These are phyloP conservation scores for Nannizziopsis barbatae DNA, from an alignment of 2,329 filamentous ascomycete species.

Conservation along the genomic window DNA sequence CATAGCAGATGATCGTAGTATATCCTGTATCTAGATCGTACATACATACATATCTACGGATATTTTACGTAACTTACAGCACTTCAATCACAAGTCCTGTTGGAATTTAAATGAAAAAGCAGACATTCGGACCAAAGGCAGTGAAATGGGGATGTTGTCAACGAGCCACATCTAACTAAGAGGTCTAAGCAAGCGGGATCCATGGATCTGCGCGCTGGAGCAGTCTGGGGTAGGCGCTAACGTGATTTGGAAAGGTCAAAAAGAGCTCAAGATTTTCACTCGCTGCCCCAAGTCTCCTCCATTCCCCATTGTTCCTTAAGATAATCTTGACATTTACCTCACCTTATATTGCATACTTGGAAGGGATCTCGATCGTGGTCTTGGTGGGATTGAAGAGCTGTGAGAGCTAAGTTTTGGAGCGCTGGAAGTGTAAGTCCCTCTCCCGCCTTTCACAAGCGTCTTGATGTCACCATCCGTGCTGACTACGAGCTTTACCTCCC, in stretches of 20 bases:
- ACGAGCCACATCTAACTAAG: not conserved
- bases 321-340: conserved; percentile 7
- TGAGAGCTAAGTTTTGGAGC: conserved; percentile 13
- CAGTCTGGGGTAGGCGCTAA: conserved; percentile 12
- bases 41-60: too few relatives aligned
- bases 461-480: not conserved
- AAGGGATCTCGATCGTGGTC: conserved; percentile 10
- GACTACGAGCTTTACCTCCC: not conserved
- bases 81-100: not conserved
- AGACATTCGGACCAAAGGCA: too few relatives aligned
- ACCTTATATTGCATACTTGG: conserved; percentile 1
- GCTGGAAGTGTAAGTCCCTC: conserved; percentile 6
- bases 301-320: not conserved
- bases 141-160: too few relatives aligned
- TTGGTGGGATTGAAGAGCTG: conserved; percentile 16
- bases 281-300: conserved; percentile 5
- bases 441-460: too few relatives aligned
- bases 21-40: too few relatives aligned
- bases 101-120: too few relatives aligned
- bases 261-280: conserved; percentile 16
- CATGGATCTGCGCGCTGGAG: not conserved
- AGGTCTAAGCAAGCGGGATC: not conserved
- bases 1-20: too few relatives aligned
- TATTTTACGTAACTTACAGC: not conserved
- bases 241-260: conserved; percentile 12